These are phyloP conservation scores for Plectosphaerella cucumerina DNA, from an alignment of 2,329 filamentous ascomycete genomes.

Conservation along the genomic window DNA sequence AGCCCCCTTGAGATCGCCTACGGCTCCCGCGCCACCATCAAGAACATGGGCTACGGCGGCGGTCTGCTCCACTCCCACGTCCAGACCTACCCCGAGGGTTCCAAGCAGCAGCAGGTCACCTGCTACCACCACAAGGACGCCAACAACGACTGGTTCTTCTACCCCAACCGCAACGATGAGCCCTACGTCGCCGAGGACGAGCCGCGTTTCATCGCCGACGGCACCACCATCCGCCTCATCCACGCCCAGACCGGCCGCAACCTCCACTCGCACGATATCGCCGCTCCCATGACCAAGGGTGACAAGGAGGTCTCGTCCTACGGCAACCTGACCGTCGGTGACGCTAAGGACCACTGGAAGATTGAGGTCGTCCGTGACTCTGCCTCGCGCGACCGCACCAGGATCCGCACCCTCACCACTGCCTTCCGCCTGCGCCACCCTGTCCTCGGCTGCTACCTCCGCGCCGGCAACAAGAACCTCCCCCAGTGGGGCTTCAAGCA, in stretches of 20 bases:
- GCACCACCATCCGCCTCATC: slow-evolving; percentile 77
- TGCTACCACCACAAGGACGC: slow-evolving; percentile 99
- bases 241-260: slow-evolving; percentile 96
- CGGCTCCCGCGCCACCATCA: slow-evolving; percentile 86
- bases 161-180: slow-evolving; percentile 76
- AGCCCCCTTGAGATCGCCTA: slow-evolving; percentile 89
- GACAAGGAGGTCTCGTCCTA: slow-evolving; percentile 95
- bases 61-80: slow-evolving; percentile 95
- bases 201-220: slow-evolving; percentile 73
- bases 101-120: slow-evolving; percentile 90
- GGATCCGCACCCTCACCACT: slow-evolving; percentile 86
- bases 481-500: slow-evolving; percentile 99
- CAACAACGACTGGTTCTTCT: slow-evolving; percentile 99
- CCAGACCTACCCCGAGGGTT: slow-evolving; percentile 93
- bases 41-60: slow-evolving; percentile 99
- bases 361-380: slow-evolving; percentile 90
- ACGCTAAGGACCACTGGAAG: slow-evolving; percentile 97
- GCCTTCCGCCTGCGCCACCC: slow-evolving; percentile 84
- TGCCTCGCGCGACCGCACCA: slow-evolving; percentile 78
- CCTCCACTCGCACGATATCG: slow-evolving; percentile 87
- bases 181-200: slow-evolving; percentile 70
- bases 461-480: slow-evolving; percentile 91
- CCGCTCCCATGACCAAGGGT: slow-evolving; percentile 83
- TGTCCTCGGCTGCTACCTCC: slow-evolving; percentile 84
- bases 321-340: slow-evolving; percentile 90